phyloP scores from a whole-genome alignment of 495 filamentous ascomycete genomes.

The Pyrenula aspistea region DNA sequence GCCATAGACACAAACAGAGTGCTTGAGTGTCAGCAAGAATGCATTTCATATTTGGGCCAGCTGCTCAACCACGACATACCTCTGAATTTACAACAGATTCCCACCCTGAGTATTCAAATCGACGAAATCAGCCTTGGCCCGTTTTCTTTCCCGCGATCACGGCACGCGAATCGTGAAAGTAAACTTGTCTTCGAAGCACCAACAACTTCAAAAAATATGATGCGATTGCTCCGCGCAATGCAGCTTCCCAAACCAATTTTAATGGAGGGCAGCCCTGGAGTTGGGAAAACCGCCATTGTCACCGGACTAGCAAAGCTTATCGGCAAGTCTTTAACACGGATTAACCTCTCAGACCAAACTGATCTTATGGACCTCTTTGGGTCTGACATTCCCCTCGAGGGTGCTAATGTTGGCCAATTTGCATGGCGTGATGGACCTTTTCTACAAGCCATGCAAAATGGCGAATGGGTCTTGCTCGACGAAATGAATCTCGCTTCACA shows the following conservation, averaged over 20 bases:
- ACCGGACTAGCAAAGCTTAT: constrained; percentile 68
- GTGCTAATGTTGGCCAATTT: constrained; percentile 75
- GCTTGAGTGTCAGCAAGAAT: constrained; percentile 50
- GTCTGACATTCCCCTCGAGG: constrained; percentile 90
- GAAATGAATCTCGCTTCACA: constrained; percentile 99
- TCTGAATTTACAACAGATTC: constrained; percentile 45
- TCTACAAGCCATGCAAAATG: constrained; percentile 86
- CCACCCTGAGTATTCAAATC: constrained; percentile 34
- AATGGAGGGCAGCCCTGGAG: constrained; percentile 89
- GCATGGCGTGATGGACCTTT: constrained; percentile 94
- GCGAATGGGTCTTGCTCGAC: constrained; percentile 91
- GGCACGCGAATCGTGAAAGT: constrained; percentile 34
- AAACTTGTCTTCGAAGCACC: constrained; percentile 74
- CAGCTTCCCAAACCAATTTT: constrained; percentile 83
- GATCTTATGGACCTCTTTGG: constrained; percentile 96
- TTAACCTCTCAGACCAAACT: constrained; percentile 96
- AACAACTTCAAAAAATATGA: constrained; percentile 78
- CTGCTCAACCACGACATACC: constrained; percentile 52
- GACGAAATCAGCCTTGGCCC: constrained; percentile 50
- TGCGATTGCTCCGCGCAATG: constrained; percentile 82
- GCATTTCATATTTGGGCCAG: constrained; percentile 57
- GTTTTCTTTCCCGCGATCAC: constrained; percentile 51
- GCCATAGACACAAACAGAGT: constrained; percentile 47
- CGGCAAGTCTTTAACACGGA: constrained; percentile 72
- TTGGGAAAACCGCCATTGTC: constrained; percentile 92